phyloP scores from a whole-genome alignment of 768 basidiomycete species.

The Hypholoma fasciculare region DNA sequence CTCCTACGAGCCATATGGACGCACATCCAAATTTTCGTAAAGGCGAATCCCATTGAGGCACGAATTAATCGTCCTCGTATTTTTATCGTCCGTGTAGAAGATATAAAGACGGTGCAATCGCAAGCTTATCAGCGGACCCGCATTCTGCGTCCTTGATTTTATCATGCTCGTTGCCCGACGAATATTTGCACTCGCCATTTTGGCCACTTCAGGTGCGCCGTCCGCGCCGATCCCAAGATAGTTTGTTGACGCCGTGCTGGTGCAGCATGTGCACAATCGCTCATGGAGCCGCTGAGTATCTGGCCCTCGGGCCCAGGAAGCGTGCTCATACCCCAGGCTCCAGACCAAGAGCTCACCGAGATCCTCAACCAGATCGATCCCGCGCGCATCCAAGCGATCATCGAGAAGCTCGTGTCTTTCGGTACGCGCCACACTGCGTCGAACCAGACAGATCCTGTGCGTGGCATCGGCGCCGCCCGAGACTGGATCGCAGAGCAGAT shows the following conservation, averaged over 20 bases:
- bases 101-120: not conserved
- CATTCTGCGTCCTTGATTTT: not conserved
- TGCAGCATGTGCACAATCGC: slow-evolving; percentile 18
- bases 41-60: not conserved
- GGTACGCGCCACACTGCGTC: slow-evolving; percentile 56
- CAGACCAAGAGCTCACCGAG: slow-evolving; percentile 40
- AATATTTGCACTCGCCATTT: slow-evolving; percentile 10
- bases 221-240: not conserved
- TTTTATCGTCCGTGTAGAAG: slow-evolving; percentile 1
- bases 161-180: slow-evolving; percentile 10
- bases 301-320: slow-evolving; percentile 55
- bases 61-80: not conserved
- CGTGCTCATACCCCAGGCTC: slow-evolving; percentile 39
- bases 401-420: slow-evolving; percentile 53
- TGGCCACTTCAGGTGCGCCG: slow-evolving; percentile 15
- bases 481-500: slow-evolving; percentile 56
- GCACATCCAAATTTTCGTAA: not conserved
- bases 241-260: not conserved
- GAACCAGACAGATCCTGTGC: slow-evolving; percentile 49
- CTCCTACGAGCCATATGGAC: slow-evolving; percentile 13
- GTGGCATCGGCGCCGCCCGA: slow-evolving; percentile 55
- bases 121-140: not conserved
- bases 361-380: slow-evolving; percentile 51
- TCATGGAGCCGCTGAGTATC: slow-evolving; percentile 10
- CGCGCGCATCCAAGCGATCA: slow-evolving; percentile 43